Percentiles rank a stretch among this genome's conserved stretches.
Conservation (phyloP, 139 green algal species). For the Picochlorum sp. region DNA sequence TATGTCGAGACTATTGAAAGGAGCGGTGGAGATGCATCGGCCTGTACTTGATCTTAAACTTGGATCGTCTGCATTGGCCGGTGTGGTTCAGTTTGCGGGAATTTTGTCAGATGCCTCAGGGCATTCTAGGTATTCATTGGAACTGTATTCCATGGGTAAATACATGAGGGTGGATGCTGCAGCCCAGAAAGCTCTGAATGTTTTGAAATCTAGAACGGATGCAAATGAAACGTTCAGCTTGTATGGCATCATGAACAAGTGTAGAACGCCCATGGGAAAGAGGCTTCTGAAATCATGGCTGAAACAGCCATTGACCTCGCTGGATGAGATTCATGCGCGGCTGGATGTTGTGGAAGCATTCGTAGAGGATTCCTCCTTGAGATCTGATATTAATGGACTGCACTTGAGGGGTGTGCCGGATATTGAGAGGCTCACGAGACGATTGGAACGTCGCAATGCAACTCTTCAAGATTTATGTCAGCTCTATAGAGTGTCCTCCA, state of each 20-base stretch:
- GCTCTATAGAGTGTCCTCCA: constrained; percentile 78
- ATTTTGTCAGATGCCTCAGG: constrained; percentile 37
- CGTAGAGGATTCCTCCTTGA: constrained; percentile 50
- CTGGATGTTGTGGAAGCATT: constrained; percentile 83
- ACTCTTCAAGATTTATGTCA: constrained; percentile 81
- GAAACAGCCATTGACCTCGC: constrained; percentile 83
- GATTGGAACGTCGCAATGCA: constrained; percentile 63
- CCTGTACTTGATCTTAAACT: constrained; percentile 57
- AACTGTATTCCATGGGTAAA: constrained; percentile 21
- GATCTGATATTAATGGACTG: constrained; percentile 56
- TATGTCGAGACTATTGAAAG: constrained; percentile 41
- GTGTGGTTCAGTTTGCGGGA: constrained; percentile 57
- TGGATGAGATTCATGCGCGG: constrained; percentile 54
- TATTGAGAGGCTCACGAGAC: constrained; percentile 75
- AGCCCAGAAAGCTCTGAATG: constrained; percentile 77
- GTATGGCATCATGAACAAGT: constrained; percentile 80
- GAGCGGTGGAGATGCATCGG: constrained; percentile 53
- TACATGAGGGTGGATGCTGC: constrained; percentile 23
- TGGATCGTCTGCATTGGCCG: constrained; percentile 50
- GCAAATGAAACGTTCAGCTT: constrained; percentile 67
- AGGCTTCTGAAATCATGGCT: constrained; percentile 87
- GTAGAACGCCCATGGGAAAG: constrained; percentile 89
- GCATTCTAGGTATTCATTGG: constrained; percentile 56
- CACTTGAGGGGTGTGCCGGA: constrained; percentile 82
- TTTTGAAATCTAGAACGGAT: constrained; percentile 63